A percentile compares a stretch with the other conserved stretches of the same genome.
Conservation (phyloP, 768 basidiomycete genomes). For the Lentinula raphanica region DNA sequence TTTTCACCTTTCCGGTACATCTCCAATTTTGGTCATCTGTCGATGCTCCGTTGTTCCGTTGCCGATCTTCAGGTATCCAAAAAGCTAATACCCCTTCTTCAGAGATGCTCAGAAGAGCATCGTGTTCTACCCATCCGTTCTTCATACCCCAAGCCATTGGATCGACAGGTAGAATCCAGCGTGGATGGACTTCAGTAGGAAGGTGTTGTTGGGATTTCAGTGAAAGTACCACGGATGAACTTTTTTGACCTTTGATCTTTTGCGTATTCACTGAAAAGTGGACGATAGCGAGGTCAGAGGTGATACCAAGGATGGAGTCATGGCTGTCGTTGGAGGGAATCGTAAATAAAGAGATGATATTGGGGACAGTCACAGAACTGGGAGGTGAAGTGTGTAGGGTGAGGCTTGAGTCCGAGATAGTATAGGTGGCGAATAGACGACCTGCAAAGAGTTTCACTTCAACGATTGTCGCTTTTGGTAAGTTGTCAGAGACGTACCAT, state of each 20-base stretch:
- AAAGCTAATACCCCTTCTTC: constrained; percentile 77
- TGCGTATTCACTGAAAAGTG: constrained; percentile 31
- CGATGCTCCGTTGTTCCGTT: constrained; percentile 10
- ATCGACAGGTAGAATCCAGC: constrained; percentile 71
- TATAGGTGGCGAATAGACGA: constrained; percentile 53
- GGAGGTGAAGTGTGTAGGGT: constrained; percentile 50
- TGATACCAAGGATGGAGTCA: constrained; percentile 64
- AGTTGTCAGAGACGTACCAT: constrained; percentile 37
- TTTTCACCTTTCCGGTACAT: constrained; percentile 70
- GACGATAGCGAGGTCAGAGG: constrained; percentile 54
- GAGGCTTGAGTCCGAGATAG: constrained; percentile 37
- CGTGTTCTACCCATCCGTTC: constrained; percentile 47
- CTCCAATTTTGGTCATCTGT: constrained; percentile 41
- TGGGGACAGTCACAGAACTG: constrained; percentile 38
- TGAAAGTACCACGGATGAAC: constrained; percentile 21
- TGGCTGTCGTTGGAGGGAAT: constrained; percentile 48
- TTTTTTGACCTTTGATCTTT: constrained; percentile 5
- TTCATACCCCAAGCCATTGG: constrained; percentile 78
- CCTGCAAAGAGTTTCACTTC: constrained; percentile 21
- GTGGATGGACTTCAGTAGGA: constrained; percentile 43
- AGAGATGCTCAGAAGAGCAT: constrained; percentile 76
- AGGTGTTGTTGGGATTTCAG: constrained; percentile 47
- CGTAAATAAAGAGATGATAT: constrained; percentile 58
- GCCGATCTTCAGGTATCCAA: constrained; percentile 63
- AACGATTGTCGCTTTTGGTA: not conserved